Evolutionary conservation across 176 grass and related monocot species (phyloP), one percentile per base, ranked within the genome.

Genomic region (Phragmites australis): DNA sequence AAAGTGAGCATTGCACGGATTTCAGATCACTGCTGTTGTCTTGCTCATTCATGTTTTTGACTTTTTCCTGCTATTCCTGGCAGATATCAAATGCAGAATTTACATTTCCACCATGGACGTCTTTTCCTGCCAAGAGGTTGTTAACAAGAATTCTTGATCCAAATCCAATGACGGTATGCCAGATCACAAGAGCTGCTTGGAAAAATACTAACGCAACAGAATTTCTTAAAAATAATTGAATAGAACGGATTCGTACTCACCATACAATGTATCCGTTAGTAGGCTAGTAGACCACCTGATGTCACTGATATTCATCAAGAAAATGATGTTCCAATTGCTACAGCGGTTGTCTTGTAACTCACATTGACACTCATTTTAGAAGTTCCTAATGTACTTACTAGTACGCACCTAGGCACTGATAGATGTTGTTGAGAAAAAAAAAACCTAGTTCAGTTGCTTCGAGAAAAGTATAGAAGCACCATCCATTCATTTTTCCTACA

Each of bases 61-160:
- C 19, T 76, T 42, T 65, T 70, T 64, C 31, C 53, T 50, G 23
- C 60, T 72, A 26, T 72, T 63, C 19, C 50, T 32, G 40, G 72
- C 90, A 99, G 96, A 99, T 99, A 77, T 88, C 86, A 42, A 58
- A 78, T 81, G 92, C 90, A 65, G 84, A 99, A 43, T 99, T 89
- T 77, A 93, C 75, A 40, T 95, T 88, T 86, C 92, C 96, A 64
- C 83, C 86, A 17, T 99, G 96, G 96, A 89, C 86, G 10, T 99
- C 96, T 17, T 93, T 99, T 70, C 78, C 88, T 82, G 96, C 92
- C 74, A 95, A 91, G 92, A 99, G 86, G 81, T 89, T 99, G 79
- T 89, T 99, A 77, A 91, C 90, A 58, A 99, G 84, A 89, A 93
- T 95, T 43, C 85, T 99, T 75, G 87, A 99, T 83, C 96, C 96